Conservation (phyloP, 441 rosid species). For the Pelargonium australe region DNA sequence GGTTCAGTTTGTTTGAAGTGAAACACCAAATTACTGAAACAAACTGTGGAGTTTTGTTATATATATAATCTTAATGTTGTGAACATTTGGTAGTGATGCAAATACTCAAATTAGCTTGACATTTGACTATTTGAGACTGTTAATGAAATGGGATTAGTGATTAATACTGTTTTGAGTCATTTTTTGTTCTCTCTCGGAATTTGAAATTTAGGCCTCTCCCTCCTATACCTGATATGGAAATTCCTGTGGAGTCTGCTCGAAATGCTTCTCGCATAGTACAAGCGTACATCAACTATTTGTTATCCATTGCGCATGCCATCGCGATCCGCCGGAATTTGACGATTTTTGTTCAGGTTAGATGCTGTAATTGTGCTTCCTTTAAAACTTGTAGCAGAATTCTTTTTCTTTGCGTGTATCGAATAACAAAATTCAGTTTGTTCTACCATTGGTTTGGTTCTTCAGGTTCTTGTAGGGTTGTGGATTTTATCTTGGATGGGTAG, state of each 20-base stretch:
- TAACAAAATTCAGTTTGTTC: neutral
- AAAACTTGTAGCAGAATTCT: neutral
- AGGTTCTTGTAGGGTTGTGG: slow-evolving; percentile 67
- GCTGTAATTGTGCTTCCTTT: neutral
- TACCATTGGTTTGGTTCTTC: slow-evolving; percentile 17
- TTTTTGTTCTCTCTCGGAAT: neutral
- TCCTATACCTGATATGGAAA: slow-evolving; percentile 75
- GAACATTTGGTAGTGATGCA: neutral
- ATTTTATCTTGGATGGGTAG: slow-evolving; percentile 51
- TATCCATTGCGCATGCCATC: slow-evolving; percentile 57
- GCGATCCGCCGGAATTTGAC: slow-evolving; percentile 49
- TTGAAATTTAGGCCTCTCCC: slow-evolving; percentile 64
- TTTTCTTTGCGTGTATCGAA: neutral
- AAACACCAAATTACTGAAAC: no score
- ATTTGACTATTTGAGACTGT: neutral
- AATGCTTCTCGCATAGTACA: slow-evolving; percentile 38
- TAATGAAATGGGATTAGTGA: neutral
- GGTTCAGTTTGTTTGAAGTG: no score
- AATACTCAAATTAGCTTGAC: neutral
- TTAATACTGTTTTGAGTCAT: neutral
- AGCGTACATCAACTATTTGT: slow-evolving; percentile 35
- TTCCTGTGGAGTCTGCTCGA: slow-evolving; percentile 52
- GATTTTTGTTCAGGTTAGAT: slow-evolving; percentile 54
- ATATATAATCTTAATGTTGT: no score
- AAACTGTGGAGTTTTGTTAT: no score